phyloP scores from a whole-genome alignment of 139 green algal genomes.

The Mesotaenium endlicherianum region DNA sequence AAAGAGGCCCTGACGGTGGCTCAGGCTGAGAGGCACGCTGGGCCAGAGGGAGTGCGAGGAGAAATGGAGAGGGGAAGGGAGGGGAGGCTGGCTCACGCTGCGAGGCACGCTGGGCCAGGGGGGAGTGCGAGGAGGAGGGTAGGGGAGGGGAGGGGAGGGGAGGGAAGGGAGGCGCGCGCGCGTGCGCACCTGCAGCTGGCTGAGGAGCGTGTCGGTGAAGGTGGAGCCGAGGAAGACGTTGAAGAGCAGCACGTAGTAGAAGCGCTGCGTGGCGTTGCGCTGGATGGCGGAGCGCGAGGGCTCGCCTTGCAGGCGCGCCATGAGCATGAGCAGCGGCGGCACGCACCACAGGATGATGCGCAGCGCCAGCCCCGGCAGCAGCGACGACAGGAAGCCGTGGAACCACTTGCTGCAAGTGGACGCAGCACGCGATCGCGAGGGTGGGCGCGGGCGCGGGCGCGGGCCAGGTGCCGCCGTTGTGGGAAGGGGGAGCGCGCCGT shows the following conservation, averaged over 20 bases:
- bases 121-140: no score
- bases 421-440: no score
- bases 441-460: no score
- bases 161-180: background rate
- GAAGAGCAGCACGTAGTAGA: constrained; percentile 48
- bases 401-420: constrained; percentile 4
- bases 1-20: no score
- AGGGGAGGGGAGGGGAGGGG: no score
- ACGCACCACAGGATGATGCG: constrained; percentile 33
- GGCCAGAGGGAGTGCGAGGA: no score
- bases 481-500: no score
- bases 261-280: background rate
- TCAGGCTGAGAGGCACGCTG: no score
- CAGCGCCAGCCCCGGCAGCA: constrained; percentile 20
- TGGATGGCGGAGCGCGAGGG: background rate
- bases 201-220: constrained; percentile 35
- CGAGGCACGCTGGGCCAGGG: no score
- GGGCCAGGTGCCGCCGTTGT: no score
- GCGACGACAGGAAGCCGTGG: background rate
- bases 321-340: constrained; percentile 9
- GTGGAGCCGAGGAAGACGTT: constrained; percentile 42
- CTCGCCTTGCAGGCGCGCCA: constrained; percentile 18
- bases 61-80: no score
- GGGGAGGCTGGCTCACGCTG: no score
- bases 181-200: constrained; percentile 4